Percentiles rank a stretch among this genome's conserved stretches.
These are phyloP conservation scores for Suillus decipiens DNA, from an alignment of 768 basidiomycete species.

Conservation along the genomic window DNA sequence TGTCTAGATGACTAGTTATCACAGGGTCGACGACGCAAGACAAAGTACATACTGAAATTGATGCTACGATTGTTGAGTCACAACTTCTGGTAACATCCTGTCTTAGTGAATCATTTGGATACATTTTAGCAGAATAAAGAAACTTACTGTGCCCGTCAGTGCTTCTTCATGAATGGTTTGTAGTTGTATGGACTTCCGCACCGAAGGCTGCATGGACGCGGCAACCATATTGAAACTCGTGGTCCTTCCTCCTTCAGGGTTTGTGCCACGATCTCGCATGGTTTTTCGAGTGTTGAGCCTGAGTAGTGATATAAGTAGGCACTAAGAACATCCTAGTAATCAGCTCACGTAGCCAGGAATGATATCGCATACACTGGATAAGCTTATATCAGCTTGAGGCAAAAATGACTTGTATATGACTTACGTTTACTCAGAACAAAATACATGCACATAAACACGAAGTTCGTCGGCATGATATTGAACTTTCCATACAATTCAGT, in stretches of 20 bases:
- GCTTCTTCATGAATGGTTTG: not conserved
- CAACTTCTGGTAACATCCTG: not conserved
- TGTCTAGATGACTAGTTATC: not conserved
- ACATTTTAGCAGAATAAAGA: not conserved
- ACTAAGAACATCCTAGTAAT: not conserved
- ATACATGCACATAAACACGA: constrained; percentile 62
- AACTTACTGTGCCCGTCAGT: not conserved
- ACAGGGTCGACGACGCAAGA: too few species aligned
- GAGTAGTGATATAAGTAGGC: constrained; percentile 18
- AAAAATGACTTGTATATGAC: constrained; percentile 23
- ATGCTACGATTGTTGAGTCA: not conserved
- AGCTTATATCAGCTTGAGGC: constrained; percentile 10
- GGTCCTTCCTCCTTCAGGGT: constrained; percentile 33
- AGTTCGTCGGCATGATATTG: constrained; percentile 51
- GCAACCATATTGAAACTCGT: constrained; percentile 30
- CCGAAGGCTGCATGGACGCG: constrained; percentile 4
- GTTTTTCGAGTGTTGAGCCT: constrained; percentile 64
- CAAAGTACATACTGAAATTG: not conserved
- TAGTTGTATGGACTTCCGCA: constrained; percentile 12
- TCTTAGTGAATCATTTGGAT: not conserved
- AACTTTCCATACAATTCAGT: constrained; percentile 40
- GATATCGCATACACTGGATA: constrained; percentile 61
- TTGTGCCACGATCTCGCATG: constrained; percentile 57
- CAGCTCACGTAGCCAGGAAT: constrained; percentile 62
- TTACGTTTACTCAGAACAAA: constrained; percentile 67